Percentiles rank a stretch among this genome's conserved stretches.
Evolutionary conservation across 1,284 basidiomycete species (phyloP).

Genomic region (Heterobasidion parviporum): DNA sequence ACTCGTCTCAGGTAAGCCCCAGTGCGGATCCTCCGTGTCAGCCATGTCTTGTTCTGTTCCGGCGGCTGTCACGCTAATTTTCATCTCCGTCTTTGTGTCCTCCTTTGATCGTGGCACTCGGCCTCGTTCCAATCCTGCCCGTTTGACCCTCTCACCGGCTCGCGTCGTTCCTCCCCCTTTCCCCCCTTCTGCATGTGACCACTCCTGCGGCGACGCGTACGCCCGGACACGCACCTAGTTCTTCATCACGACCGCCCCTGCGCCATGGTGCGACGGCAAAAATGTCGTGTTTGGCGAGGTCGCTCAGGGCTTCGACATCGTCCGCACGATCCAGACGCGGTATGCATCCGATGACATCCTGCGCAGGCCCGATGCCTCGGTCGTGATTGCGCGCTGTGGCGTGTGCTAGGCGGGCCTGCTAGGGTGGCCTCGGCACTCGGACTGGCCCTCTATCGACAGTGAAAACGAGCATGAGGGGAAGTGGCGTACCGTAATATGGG

Average conservation of each 20-base stretch:
- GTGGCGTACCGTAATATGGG: not conserved
- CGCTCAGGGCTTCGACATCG: slow-evolving; percentile 29
- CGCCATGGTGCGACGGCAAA: slow-evolving; percentile 47
- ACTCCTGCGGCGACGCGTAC: not conserved
- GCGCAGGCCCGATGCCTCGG: slow-evolving; percentile 24
- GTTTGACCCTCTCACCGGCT: slow-evolving; percentile 4
- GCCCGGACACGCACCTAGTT: slow-evolving; percentile 31
- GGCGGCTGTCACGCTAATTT: not conserved
- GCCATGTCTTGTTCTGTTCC: not conserved
- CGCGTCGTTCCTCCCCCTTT: not conserved
- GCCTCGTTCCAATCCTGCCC: not conserved
- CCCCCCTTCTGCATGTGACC: not conserved
- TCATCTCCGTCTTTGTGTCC: slow-evolving; percentile 21
- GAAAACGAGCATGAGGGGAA: not conserved
- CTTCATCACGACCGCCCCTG: slow-evolving; percentile 61
- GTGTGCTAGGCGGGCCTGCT: slow-evolving; percentile 2
- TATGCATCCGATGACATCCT: slow-evolving; percentile 26
- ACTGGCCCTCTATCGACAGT: not conserved
- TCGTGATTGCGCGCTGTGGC: slow-evolving; percentile 27
- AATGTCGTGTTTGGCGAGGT: slow-evolving; percentile 48
- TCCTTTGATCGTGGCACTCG: not conserved
- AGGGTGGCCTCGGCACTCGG: not conserved
- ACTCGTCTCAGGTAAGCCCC: slow-evolving; percentile 38
- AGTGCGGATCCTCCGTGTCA: not conserved
- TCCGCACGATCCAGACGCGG: slow-evolving; percentile 29